phyloP scores from a whole-genome alignment of 2,329 filamentous ascomycete species.

The Eutypella sp. region DNA sequence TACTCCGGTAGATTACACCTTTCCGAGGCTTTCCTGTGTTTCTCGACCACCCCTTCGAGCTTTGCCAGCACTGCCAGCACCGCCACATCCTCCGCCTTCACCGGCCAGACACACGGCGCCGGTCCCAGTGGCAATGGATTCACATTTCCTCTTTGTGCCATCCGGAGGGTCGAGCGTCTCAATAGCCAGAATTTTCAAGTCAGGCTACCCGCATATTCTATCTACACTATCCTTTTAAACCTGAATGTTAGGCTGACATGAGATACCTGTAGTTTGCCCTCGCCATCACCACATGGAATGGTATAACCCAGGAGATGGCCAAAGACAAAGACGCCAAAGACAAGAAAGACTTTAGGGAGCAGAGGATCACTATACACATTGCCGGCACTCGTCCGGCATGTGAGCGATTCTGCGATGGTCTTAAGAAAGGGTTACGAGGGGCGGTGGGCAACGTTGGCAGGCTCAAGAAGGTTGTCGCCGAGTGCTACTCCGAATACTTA shows the following conservation, averaged over 20 bases:
- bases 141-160: slow-evolving; percentile 85
- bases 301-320: slow-evolving; percentile 49
- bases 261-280: slow-evolving; percentile 65
- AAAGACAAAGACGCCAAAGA: slow-evolving; percentile 39
- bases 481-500: slow-evolving; percentile 89
- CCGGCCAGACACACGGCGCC: slow-evolving; percentile 86
- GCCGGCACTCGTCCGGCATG: slow-evolving; percentile 84
- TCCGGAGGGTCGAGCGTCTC: slow-evolving; percentile 84
- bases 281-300: slow-evolving; percentile 93
- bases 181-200: slow-evolving; percentile 85
- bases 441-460: slow-evolving; percentile 85
- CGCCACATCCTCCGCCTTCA: slow-evolving; percentile 76
- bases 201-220: slow-evolving; percentile 11
- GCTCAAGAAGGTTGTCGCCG: slow-evolving; percentile 70
- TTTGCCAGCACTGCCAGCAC: slow-evolving; percentile 77
- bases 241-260: slow-evolving; percentile 15
- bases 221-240: neutral
- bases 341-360: slow-evolving; percentile 51
- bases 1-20: slow-evolving; percentile 91
- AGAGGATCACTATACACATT: slow-evolving; percentile 87
- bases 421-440: slow-evolving; percentile 84
- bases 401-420: slow-evolving; percentile 91
- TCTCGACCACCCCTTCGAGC: slow-evolving; percentile 88
- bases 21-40: slow-evolving; percentile 92
- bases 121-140: slow-evolving; percentile 95